A percentile compares a stretch with the other conserved stretches of the same genome.
Conservation (phyloP, 192 early-diverging fungal genomes). For the Podila clonocystis region DNA sequence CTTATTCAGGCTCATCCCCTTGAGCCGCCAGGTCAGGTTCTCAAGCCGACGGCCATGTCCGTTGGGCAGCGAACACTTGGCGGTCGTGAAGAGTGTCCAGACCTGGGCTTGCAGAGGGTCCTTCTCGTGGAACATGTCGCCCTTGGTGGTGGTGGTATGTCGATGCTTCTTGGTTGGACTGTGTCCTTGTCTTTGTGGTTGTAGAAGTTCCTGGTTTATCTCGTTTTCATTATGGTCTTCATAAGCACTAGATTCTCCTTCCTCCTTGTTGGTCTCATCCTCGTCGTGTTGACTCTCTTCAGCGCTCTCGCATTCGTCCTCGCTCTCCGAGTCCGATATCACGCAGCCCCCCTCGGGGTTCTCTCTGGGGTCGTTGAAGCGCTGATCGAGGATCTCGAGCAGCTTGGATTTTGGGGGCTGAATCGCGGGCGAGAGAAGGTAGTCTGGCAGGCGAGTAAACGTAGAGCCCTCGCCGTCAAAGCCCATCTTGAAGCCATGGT, state of each 20-base stretch:
- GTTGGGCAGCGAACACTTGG: conserved; percentile 76
- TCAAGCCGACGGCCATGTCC: conserved; percentile 77
- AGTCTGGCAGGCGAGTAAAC: conserved; percentile 1
- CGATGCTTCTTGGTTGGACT: neutral
- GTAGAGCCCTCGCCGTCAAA: conserved; percentile 1
- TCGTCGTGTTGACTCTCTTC: neutral
- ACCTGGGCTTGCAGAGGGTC: conserved; percentile 63
- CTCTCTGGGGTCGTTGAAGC: neutral
- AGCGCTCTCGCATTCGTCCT: neutral
- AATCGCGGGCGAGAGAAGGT: neutral
- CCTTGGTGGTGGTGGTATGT: neutral
- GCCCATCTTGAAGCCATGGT: conserved; percentile 2
- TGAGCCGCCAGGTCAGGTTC: conserved; percentile 84
- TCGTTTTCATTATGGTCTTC: neutral
- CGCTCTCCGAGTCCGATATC: neutral
- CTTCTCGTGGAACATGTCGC: conserved; percentile 17
- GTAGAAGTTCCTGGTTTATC: neutral
- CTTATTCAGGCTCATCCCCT: conserved; percentile 69
- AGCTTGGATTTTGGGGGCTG: neutral
- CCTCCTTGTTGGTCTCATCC: neutral
- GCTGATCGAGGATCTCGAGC: neutral
- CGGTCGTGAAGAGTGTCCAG: conserved; percentile 77
- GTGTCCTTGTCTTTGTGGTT: neutral
- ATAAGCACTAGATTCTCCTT: neutral
- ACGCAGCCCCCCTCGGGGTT: neutral